Evolutionary conservation across 768 basidiomycete species (phyloP).

Genomic region (Phanerodontia chrysosporium): DNA sequence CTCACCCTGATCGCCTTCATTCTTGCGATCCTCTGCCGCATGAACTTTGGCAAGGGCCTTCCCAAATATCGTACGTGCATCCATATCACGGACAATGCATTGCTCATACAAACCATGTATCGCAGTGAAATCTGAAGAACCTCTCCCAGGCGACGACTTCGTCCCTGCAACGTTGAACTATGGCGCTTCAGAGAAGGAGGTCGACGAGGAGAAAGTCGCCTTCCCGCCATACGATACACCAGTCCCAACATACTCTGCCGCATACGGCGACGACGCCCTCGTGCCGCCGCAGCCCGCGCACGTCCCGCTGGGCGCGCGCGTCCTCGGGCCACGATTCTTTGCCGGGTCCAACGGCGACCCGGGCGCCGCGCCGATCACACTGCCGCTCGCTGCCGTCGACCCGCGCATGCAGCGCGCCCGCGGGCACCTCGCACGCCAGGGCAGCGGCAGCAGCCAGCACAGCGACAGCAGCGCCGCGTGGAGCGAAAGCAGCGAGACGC

Average conservation of each 20-base stretch:
- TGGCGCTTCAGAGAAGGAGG: constrained; percentile 33
- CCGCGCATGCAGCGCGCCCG: constrained; percentile 12
- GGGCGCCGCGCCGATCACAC: constrained; percentile 8
- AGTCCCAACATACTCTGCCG: constrained; percentile 50
- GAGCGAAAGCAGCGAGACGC: constrained; percentile 13
- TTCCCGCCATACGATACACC: constrained; percentile 53
- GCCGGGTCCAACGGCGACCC: constrained; percentile 23
- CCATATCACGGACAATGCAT: too few species aligned
- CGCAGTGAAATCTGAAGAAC: constrained; percentile 54
- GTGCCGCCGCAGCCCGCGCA: constrained; percentile 35
- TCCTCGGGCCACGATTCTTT: constrained; percentile 47
- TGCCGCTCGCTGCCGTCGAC: constrained; percentile 33
- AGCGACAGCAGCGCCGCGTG: constrained; percentile 41
- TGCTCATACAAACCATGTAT: too few species aligned
- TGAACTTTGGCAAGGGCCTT: constrained; percentile 78
- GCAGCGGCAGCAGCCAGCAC: constrained; percentile 35
- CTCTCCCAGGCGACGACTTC: constrained; percentile 42
- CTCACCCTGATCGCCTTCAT: constrained; percentile 52
- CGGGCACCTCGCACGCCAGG: constrained; percentile 25
- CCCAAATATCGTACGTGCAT: constrained; percentile 38
- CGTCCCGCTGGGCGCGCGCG: constrained; percentile 30
- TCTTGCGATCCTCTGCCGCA: constrained; percentile 61
- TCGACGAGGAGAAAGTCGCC: constrained; percentile 45
- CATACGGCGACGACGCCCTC: constrained; percentile 28
- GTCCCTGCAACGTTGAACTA: constrained; percentile 24